Base-by-base conservation (phyloP, 2,329 filamentous ascomycete genomes). In the Pseudocercospora ulei region DNA sequence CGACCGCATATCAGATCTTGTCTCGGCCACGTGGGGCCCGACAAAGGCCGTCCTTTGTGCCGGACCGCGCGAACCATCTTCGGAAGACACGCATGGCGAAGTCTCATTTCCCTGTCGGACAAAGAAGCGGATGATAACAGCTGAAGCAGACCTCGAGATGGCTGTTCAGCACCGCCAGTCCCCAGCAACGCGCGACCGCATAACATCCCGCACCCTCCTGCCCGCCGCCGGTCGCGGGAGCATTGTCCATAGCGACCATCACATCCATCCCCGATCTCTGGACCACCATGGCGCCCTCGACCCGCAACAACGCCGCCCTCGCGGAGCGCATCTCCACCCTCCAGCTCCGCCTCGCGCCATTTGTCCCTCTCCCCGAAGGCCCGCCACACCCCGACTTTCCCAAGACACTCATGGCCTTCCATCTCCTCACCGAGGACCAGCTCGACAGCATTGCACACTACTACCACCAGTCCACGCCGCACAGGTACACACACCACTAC, bases 401-500 rank as follows among this genome's bases (percentile, higher is more conserved):
- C 1, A 54, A 56, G 12, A 81, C 74, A 3, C 67, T 85, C 38
- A 73, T 86, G 29, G 70, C 72, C 56, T 83, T 81, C 62, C 82
- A 79, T 71, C 75, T 85, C 19, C 70, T 86, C 23, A 85, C 78
- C 9, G 77, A 82, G 57, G 62, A 62, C 18, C 69, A 86, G 61
- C 75, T 84, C 38, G 80, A 86, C 62, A 65, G 66, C 38, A 69
- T 86, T 25, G 80, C 80, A 2, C 65, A 70, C 49, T 83, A 80
- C 62, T 86, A 85, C 65, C 78, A 82, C 63, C 81, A 86, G 63
- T 69, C 69, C 41, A 73, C 69, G 1, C 75, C 73, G 1, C 65
- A 65, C 42, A 55, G 58, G n/a, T 75, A 67, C 64, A 70, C 71
- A 2, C 49, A 58, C 34, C 66, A 72, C 44, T 86, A 86, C 57